A percentile compares a stretch with the other conserved stretches of the same genome.
Evolutionary conservation across 169 alveolate species (phyloP).

Genomic region (Fabrea salina): DNA sequence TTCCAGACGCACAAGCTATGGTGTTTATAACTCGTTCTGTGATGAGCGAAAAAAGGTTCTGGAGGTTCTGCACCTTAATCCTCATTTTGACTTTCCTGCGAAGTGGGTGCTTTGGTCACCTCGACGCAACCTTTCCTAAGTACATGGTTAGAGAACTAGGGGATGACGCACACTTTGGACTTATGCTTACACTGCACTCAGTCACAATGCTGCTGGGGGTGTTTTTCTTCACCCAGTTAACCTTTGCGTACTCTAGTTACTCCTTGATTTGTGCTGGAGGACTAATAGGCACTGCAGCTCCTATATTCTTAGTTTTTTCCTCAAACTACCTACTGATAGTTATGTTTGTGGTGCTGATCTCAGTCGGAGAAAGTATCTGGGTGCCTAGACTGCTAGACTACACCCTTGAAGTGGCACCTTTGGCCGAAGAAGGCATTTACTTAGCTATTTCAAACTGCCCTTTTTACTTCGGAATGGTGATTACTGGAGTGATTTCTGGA

Average conservation of each 20-base stretch:
- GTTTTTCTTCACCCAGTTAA: constrained; percentile 20
- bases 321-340: constrained; percentile 10
- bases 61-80: neutral
- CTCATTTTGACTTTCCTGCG: constrained; percentile 22
- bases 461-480: constrained; percentile 19
- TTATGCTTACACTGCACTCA: constrained; percentile 37
- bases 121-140: constrained; percentile 58
- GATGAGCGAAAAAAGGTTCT: neutral
- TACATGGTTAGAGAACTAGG: constrained; percentile 43
- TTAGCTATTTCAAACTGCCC: constrained; percentile 42
- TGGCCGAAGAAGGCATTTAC: constrained; percentile 48
- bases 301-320: constrained; percentile 37
- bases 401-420: constrained; percentile 42
- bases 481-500: constrained; percentile 38
- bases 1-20: neutral
- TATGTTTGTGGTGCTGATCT: constrained; percentile 36
- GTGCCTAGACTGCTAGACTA: constrained; percentile 52
- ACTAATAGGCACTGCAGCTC: constrained; percentile 38
- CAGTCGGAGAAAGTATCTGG: constrained; percentile 54
- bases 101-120: constrained; percentile 37
- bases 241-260: constrained; percentile 21
- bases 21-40: neutral
- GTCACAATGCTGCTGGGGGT: constrained; percentile 37
- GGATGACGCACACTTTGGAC: constrained; percentile 50
- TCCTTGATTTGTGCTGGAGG: constrained; percentile 38